phyloP scores from a whole-genome alignment of 2,329 filamentous ascomycete species.

The Leptographium radiaticola region DNA sequence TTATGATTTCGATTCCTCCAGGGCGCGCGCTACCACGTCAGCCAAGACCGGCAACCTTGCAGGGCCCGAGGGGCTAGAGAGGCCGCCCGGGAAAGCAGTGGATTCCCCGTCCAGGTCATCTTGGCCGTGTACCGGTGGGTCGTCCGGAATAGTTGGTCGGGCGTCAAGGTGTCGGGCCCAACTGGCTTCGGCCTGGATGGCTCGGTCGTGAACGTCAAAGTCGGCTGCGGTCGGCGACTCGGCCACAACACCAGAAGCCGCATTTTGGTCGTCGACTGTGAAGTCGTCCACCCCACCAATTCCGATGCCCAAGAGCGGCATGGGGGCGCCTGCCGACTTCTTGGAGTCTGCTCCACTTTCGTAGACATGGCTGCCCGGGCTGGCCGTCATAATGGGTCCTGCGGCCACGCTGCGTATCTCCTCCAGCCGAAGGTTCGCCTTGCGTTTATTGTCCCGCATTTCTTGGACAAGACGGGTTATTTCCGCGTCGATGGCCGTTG shows the following conservation, averaged over 20 bases:
- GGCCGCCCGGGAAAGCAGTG: not conserved
- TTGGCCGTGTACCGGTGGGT: too few relatives aligned
- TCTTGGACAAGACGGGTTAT: slow-evolving; percentile 35
- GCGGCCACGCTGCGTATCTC: slow-evolving; percentile 2
- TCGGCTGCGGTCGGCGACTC: slow-evolving; percentile 78
- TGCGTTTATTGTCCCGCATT: slow-evolving; percentile 28
- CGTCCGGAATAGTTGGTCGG: not conserved
- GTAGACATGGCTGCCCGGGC: slow-evolving; percentile 19
- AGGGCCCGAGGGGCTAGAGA: not conserved
- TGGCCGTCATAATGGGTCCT: not conserved
- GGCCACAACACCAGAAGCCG: slow-evolving; percentile 42
- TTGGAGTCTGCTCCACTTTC: slow-evolving; percentile 44
- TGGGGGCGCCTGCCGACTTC: slow-evolving; percentile 46
- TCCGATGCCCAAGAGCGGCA: slow-evolving; percentile 65
- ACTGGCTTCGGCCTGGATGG: slow-evolving; percentile 71
- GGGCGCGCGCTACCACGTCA: not conserved
- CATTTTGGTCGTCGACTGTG: slow-evolving; percentile 24
- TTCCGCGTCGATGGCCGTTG: slow-evolving; percentile 20
- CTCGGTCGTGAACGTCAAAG: slow-evolving; percentile 77
- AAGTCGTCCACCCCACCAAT: slow-evolving; percentile 42
- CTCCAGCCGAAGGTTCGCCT: slow-evolving; percentile 14
- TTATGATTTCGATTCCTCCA: not conserved
- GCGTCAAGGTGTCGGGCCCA: slow-evolving; percentile 37
- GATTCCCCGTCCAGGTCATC: not conserved
- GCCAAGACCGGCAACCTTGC: not conserved